Evolutionary conservation across 169 alveolate genomes (phyloP).

Genomic region (Perkinsus olseni): DNA sequence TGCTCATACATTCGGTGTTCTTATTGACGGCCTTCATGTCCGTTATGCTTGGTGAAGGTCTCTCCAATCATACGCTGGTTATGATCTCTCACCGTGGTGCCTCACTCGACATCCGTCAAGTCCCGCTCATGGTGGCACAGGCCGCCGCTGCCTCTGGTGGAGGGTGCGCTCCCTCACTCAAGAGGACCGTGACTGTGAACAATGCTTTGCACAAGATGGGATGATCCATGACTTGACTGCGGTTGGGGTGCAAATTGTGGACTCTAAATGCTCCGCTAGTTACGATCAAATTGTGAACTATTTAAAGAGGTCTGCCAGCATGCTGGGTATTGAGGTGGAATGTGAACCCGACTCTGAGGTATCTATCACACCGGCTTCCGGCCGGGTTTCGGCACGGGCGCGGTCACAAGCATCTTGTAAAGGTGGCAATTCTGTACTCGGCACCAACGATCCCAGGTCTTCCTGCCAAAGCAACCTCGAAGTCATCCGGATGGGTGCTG

Average conservation of each 20-base stretch:
- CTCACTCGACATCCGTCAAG: not conserved
- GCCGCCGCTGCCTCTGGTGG: constrained; percentile 23
- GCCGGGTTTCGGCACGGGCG: not conserved
- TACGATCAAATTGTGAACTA: not conserved
- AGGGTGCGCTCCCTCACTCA: constrained; percentile 33
- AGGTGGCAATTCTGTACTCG: constrained; percentile 25
- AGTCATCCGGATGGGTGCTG: no score
- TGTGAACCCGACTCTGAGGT: not conserved
- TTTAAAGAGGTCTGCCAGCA: not conserved
- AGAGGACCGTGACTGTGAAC: constrained; percentile 13
- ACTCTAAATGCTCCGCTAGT: not conserved
- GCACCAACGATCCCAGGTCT: constrained; percentile 26
- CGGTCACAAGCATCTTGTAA: constrained; percentile 19
- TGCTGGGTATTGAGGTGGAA: not conserved
- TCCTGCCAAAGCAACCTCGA: no score
- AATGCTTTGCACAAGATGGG: not conserved
- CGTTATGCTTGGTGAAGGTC: no score
- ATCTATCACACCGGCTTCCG: not conserved
- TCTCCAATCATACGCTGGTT: not conserved
- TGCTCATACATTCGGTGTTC: no score
- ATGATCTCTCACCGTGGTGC: not conserved
- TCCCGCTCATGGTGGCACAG: constrained; percentile 23
- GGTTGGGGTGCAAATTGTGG: not conserved
- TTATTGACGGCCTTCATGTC: no score
- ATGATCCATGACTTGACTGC: not conserved